Base-by-base conservation (phyloP, 495 filamentous ascomycete species). In the Daldinia concentrica region DNA sequence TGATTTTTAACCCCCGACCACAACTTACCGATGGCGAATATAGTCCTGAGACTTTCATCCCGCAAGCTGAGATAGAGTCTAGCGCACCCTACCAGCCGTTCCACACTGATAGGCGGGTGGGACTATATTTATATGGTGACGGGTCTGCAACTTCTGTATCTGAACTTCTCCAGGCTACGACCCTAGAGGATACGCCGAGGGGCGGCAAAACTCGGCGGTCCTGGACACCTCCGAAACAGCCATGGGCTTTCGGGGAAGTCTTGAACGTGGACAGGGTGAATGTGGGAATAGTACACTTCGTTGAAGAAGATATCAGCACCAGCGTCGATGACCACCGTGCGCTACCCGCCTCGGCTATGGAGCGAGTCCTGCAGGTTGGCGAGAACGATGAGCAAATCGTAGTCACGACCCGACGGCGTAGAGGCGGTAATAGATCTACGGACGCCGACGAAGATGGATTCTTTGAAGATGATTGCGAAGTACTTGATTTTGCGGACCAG, bases 391-490 rank as follows among this genome's bases (percentile, higher is more conserved):
- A 92, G 77, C 90, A 93, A 79, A 89, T 96, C 30, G 88, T 95
- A 37, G 88, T 94, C 24, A 95, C 92, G 9, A 95, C 92, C 1
- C 82, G 92, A 45, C 82, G 91, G n/a, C 82, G 81, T 80, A 91
- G 86, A 81, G 90, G 84, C 74, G 81, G 76, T 74, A 79, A 77
- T 76, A 76, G 80, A 55, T 60, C 80, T 68, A 66, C 73, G 50
- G 74, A 81, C 41, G 86, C 85, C 26, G 87, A 88, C 15, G 91
- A 90, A 34, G 91, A 94, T 39, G 93, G 93, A 3, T 95, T 97
- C 79, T 97, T 97, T 73, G 94, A 97, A 78, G 93, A 97, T 75
- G 94, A 95, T 77, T 95, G 92, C 74, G 94, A 96, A 74, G 91
- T 97, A 63, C 83, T 97, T 71, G 94, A 97, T 81, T 97, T 94